These are phyloP conservation scores for Globisporangium okanoganense DNA, from an alignment of 352 stramenopile genomes.

Conservation along the genomic window DNA sequence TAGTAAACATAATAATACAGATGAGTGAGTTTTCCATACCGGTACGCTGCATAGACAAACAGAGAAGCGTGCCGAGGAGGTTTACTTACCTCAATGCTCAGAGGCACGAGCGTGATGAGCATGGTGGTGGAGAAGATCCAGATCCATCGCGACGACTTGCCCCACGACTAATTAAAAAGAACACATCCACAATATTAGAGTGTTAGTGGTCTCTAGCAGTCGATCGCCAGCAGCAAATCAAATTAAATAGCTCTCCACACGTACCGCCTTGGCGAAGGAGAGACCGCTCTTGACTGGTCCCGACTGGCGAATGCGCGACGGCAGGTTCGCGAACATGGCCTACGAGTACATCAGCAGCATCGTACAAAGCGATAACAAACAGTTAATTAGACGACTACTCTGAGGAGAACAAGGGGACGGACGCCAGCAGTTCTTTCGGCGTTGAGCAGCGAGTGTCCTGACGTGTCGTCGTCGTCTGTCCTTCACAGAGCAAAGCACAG, in stretches of 20 bases:
- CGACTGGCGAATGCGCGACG: slow-evolving; percentile 62
- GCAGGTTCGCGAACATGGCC: slow-evolving; percentile 70
- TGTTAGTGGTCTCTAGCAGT: background rate
- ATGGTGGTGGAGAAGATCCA: slow-evolving; percentile 83
- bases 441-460: background rate
- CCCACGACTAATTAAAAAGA: slow-evolving; percentile 35
- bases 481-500: background rate
- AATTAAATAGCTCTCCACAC: too few species aligned
- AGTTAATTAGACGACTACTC: background rate
- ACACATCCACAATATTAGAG: background rate
- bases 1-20: too few species aligned
- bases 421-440: background rate
- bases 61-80: background rate
- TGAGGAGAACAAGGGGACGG: background rate
- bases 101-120: slow-evolving; percentile 78
- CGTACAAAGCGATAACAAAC: background rate
- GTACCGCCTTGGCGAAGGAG: slow-evolving; percentile 50
- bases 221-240: background rate
- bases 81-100: slow-evolving; percentile 79
- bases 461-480: background rate
- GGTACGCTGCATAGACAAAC: background rate
- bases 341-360: slow-evolving; percentile 9
- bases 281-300: slow-evolving; percentile 56
- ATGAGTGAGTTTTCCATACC: background rate
- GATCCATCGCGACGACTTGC: slow-evolving; percentile 61